Base-by-base conservation (phyloP, 2,329 filamentous ascomycete species). In the Colletotrichum tropicicola region DNA sequence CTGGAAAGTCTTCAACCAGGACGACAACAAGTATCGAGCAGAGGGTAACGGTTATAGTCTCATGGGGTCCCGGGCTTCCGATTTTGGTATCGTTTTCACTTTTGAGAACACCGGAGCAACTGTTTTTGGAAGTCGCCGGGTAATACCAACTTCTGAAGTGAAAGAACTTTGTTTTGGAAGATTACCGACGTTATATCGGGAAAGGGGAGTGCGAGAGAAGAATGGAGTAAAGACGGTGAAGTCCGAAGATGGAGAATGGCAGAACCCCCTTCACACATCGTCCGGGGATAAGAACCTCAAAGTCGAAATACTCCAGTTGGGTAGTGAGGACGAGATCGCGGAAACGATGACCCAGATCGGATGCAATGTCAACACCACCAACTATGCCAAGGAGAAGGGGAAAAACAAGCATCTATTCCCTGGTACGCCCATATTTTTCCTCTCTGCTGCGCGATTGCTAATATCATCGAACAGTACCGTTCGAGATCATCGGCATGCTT, bases 401-500 rank as follows among this genome's bases (percentile, higher is more conserved):
- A 59, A 44, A 8, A 15, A 67, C 10, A 57, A 41, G 12, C 19
- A 75, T 48, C 53, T 75, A 2, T 75, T 72, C 23, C 71, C 73
- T n/a, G 68, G 70, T 72, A 61, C 41, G 49, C n/a, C 3, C 19
- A 15, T 43, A 6, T 10, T 5, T 6, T 17, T 25, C 5, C 5
- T 3, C 2, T 6, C 10, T 21, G 21, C 10, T 21, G 23, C 5
- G 15, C 7, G 9, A 7, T 58, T 27, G 57, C 28, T 65, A 45
- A 55, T 10, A 15, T 9, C 9, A 10, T 5, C 12, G n/a, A 48
- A 4, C 25, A 75, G 77, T 79, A 4, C 72, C 77, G 2, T 79
- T 79, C 27, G 78, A 80, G 17, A 68, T 82, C 1, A 71, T 82
- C 1, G 79, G 78, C 0, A 82, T 82, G 79, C 67, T 81, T 2